Evolutionary conservation across 306 rosid genomes (phyloP).

Genomic region (Medicago ruthenica): DNA sequence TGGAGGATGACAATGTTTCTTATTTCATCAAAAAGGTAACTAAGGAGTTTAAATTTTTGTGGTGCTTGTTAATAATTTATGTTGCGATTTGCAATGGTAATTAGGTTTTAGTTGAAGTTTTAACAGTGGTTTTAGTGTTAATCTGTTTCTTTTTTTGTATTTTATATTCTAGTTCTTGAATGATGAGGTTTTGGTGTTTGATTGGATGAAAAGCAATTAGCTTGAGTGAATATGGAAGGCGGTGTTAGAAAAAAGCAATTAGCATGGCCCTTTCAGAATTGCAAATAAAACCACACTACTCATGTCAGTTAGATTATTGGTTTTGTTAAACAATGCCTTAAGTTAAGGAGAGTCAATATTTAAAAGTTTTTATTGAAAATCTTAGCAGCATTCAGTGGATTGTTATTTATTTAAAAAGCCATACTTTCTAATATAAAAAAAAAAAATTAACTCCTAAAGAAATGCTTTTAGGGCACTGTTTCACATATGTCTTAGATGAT

Average conservation of each 20-base stretch:
- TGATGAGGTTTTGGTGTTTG: background rate
- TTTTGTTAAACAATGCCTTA: background rate
- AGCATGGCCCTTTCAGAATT: conserved; percentile 14
- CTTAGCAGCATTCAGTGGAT: background rate
- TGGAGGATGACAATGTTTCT: conserved; percentile 67
- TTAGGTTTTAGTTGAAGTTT: background rate
- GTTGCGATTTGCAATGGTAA: conserved; percentile 16
- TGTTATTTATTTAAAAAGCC: background rate
- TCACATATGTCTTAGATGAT: conserved; percentile 4
- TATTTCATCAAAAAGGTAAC: conserved; percentile 90
- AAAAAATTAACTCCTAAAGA: background rate
- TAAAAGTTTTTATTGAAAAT: background rate
- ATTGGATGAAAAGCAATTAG: conserved; percentile 21
- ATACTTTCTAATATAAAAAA: background rate
- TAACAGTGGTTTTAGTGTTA: conserved; percentile 26
- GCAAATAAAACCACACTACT: background rate
- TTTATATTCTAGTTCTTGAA: background rate
- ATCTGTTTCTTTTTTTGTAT: background rate
- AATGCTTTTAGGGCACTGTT: background rate
- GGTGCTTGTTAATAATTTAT: background rate
- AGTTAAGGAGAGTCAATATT: background rate
- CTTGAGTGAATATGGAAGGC: conserved; percentile 21
- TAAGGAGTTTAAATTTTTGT: conserved; percentile 19
- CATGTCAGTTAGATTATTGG: background rate
- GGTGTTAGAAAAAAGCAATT: background rate